Conservation (phyloP, 176 grass and related monocot species). For the Cenchrus purpureus region DNA sequence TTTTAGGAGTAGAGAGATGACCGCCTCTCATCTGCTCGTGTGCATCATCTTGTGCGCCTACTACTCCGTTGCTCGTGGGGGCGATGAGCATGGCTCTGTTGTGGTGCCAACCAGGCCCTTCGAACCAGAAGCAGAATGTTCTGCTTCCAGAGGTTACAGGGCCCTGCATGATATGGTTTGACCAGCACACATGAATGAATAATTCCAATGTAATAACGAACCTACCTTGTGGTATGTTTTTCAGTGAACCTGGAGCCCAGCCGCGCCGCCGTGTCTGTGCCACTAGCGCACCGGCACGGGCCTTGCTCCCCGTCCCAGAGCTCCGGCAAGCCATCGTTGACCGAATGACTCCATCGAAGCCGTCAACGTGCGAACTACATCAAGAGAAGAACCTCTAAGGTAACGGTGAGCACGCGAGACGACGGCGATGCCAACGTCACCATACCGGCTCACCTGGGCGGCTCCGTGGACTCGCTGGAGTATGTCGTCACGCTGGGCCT, state of each 20-base stretch:
- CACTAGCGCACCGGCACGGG: not conserved
- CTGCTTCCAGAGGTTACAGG: not conserved
- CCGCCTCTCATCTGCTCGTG: not conserved
- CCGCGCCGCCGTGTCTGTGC: not conserved
- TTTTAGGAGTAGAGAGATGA: not conserved
- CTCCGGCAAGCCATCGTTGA: not conserved
- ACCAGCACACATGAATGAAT: not conserved
- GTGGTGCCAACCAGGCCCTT: not conserved
- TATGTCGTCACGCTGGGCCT: slow-evolving; percentile 45
- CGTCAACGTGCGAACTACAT: slow-evolving; percentile 8
- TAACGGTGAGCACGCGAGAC: not conserved
- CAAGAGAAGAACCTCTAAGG: not conserved
- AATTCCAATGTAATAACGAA: no score
- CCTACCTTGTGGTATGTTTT: not conserved
- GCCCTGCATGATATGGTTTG: not conserved
- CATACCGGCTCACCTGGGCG: slow-evolving; percentile 19
- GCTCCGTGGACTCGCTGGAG: slow-evolving; percentile 32
- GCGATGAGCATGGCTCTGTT: not conserved
- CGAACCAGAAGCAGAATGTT: not conserved
- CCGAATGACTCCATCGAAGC: slow-evolving; percentile 4
- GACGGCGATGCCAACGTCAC: not conserved
- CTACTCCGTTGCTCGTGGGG: not conserved
- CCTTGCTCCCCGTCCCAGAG: not conserved
- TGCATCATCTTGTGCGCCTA: not conserved
- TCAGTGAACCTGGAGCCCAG: not conserved